phyloP scores from a whole-genome alignment of 179 eudicot species.

The Carnegiea gigantea region DNA sequence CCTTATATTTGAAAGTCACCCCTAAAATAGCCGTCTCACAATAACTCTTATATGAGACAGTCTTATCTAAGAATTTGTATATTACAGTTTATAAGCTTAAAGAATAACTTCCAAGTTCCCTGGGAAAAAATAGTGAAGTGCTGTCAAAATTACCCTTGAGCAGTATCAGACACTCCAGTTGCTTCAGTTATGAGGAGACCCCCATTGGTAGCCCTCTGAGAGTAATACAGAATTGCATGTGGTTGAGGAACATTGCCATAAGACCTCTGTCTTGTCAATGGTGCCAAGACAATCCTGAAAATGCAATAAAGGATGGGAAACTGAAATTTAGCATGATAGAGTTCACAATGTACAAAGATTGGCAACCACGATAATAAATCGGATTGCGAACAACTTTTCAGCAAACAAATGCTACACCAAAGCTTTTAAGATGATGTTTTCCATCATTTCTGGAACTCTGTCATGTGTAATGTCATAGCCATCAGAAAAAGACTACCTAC shows the following conservation, averaged over 20 bases:
- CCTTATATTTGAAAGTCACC: no score
- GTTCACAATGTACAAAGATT: neutral
- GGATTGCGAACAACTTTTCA: no score
- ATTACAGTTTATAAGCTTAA: no score
- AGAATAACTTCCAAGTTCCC: neutral
- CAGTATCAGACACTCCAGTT: constrained; percentile 42
- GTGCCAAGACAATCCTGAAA: constrained; percentile 38
- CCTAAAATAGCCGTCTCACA: no score
- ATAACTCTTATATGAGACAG: no score
- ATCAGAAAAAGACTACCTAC: no score
- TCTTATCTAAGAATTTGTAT: neutral
- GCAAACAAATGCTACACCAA: no score
- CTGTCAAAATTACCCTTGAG: constrained; percentile 34
- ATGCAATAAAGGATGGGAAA: neutral
- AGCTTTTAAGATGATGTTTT: no score
- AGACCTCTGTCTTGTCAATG: constrained; percentile 40
- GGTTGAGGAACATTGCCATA: constrained; percentile 41
- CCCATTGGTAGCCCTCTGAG: constrained; percentile 41
- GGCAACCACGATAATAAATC: no score
- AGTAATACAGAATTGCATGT: constrained; percentile 42
- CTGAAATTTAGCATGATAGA: neutral
- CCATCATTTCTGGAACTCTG: no score
- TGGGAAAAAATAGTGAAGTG: neutral
- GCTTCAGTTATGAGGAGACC: constrained; percentile 45
- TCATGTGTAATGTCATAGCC: no score